Base-by-base conservation (phyloP, 768 basidiomycete genomes). In the Leccinum broughii region DNA sequence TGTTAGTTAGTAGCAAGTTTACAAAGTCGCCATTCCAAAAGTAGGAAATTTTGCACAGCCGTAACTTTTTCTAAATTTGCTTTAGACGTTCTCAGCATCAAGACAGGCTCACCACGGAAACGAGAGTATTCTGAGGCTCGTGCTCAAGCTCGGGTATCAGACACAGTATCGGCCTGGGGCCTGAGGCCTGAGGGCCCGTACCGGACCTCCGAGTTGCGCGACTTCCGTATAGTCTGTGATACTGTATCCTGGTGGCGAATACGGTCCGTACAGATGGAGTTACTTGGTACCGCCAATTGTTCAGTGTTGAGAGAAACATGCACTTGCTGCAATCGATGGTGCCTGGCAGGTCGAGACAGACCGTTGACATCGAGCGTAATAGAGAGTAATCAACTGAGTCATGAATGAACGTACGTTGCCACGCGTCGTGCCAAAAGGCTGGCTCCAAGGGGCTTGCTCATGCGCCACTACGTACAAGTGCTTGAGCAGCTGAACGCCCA, bases 401-500 rank as follows among this genome's bases (percentile, higher is more conserved):
- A 35, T 35, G 34, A 35, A 35, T 14, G 34, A 35, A 35, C 13
- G 34, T 35, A 35, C 13, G 34, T 35, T 35, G 34, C 34, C 63
- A 65, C 63, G 64, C 64, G 62, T 57, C 37, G 24, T 22, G 17
- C 54, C n/a, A 39, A 37, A 22, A 35, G 13, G 34, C 17, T 26
- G 54, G 59, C 57, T 61, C 61, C 13, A 35, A 35, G 34, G 24
- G 63, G 59, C 59, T 62, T 63, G 63, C 55, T 64, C 66, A 39
- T 41, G 59, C 59, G 65, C 63, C 67, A 71, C 82, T 80, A 28
- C 46, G 35, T 20, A 41, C 55, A 32, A 82, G 15, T 15, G 81
- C 76, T 15, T 20, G 49, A 24, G 49, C 83, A 24, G 49, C 83
- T 73, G 84, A 81, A 83, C 83, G 78, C 78, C 66, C 59, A 60